Percentiles rank a stretch among this genome's conserved stretches.
Evolutionary conservation across 805 yeast species (phyloP).

Genomic region (Kodamaea neixiangensis): DNA sequence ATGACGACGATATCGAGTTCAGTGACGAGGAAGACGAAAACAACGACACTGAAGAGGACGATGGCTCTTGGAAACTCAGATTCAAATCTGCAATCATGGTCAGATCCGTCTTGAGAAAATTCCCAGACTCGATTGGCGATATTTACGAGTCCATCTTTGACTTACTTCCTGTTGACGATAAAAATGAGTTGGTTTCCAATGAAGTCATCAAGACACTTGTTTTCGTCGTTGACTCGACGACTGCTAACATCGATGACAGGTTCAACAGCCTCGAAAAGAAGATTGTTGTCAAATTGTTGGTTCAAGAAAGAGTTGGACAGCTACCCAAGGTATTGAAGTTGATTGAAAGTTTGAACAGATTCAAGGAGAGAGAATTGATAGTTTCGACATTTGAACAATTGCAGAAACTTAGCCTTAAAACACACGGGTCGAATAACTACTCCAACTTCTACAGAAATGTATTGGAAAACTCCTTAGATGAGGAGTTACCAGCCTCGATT

Average conservation of each 20-base stretch:
- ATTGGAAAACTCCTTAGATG: conserved; percentile 17
- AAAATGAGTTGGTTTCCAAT: conserved; percentile 50
- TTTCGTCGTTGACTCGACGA: conserved; percentile 35
- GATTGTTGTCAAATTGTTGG: conserved; percentile 26
- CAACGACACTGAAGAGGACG: conserved; percentile 45
- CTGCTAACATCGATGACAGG: conserved; percentile 1
- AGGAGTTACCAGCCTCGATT: conserved; percentile 19
- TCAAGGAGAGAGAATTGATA: conserved; percentile 19
- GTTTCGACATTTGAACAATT: conserved; percentile 19
- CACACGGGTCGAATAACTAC: background rate
- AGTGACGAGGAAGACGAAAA: conserved; percentile 50
- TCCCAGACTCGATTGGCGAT: conserved; percentile 37
- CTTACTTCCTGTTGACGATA: conserved; percentile 37
- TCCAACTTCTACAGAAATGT: conserved; percentile 31
- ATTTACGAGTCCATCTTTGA: conserved; percentile 34
- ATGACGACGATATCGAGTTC: conserved; percentile 20
- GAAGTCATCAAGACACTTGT: conserved; percentile 50
- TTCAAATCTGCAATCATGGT: conserved; percentile 49
- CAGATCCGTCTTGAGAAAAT: conserved; percentile 35
- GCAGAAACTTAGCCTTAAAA: conserved; percentile 16
- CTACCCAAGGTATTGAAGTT: conserved; percentile 27
- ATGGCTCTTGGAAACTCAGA: conserved; percentile 63
- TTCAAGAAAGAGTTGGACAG: conserved; percentile 20
- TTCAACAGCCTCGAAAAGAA: conserved; percentile 23
- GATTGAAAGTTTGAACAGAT: conserved; percentile 29